phyloP scores from a whole-genome alignment of 2,329 filamentous ascomycete genomes.

The Calonectria leucothoes region DNA sequence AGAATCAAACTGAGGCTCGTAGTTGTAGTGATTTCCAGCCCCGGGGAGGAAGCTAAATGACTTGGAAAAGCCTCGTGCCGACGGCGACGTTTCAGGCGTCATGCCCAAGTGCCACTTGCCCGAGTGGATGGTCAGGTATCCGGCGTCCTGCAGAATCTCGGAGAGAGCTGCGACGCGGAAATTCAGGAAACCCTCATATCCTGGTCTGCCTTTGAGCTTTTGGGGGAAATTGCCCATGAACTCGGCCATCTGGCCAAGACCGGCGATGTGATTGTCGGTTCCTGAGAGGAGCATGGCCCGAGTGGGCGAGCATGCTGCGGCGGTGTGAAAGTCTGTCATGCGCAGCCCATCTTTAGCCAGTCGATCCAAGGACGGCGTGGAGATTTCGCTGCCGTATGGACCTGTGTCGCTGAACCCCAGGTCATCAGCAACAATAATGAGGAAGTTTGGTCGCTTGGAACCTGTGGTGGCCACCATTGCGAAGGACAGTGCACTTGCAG shows the following conservation, averaged over 20 bases:
- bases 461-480: neutral
- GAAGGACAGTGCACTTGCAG: neutral
- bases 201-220: neutral
- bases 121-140: neutral
- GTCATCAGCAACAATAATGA: slow-evolving; percentile 45
- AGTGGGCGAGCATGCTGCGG: slow-evolving; percentile 69
- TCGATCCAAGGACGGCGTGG: slow-evolving; percentile 66
- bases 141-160: neutral
- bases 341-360: slow-evolving; percentile 56
- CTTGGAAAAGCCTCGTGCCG: slow-evolving; percentile 52
- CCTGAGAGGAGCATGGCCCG: slow-evolving; percentile 70
- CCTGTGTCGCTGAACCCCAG: slow-evolving; percentile 42
- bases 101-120: slow-evolving; percentile 42
- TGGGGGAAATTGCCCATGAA: slow-evolving; percentile 36
- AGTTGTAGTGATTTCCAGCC: slow-evolving; percentile 65
- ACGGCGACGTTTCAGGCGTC: neutral
- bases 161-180: neutral
- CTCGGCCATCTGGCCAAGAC: slow-evolving; percentile 66
- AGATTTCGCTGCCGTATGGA: slow-evolving; percentile 66
- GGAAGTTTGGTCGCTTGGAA: slow-evolving; percentile 39
- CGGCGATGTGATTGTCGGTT: slow-evolving; percentile 66
- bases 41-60: slow-evolving; percentile 55
- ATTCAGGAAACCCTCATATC: neutral
- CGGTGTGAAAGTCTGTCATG: slow-evolving; percentile 69
- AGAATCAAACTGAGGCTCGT: slow-evolving; percentile 52